Conservation (phyloP, 2,329 filamentous ascomycete genomes). For the Magnaporthales sp. region DNA sequence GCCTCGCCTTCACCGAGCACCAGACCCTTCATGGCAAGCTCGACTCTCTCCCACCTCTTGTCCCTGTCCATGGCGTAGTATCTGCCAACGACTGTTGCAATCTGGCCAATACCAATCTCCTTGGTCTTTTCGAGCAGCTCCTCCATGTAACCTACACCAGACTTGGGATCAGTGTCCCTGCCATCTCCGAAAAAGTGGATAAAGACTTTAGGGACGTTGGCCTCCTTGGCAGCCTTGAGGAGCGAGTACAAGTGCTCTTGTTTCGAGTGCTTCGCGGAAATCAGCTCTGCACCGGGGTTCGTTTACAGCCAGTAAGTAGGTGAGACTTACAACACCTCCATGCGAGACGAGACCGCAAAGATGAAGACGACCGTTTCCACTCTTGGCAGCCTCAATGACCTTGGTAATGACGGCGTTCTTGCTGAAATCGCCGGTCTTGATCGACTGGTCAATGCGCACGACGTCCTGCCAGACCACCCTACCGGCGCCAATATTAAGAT, state of each 20-base stretch:
- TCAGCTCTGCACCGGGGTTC: not conserved
- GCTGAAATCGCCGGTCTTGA: conserved; percentile 76
- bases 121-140: conserved; percentile 71
- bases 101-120: conserved; percentile 77
- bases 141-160: conserved; percentile 78
- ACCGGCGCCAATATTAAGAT: conserved; percentile 96
- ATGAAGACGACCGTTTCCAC: conserved; percentile 86
- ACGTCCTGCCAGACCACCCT: conserved; percentile 98
- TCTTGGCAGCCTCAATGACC: conserved; percentile 71
- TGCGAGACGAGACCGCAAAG: conserved; percentile 88
- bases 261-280: conserved; percentile 65
- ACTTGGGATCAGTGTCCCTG: conserved; percentile 96
- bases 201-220: conserved; percentile 81
- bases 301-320: not conserved
- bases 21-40: conserved; percentile 81
- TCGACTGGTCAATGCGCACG: conserved; percentile 87
- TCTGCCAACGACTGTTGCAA: conserved; percentile 87
- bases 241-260: conserved; percentile 87
- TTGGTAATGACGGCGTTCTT: conserved; percentile 68
- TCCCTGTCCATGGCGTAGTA: conserved; percentile 99
- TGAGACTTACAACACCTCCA: conserved; percentile 64
- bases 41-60: conserved; percentile 95
- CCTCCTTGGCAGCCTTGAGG: conserved; percentile 81
- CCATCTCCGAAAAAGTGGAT: conserved; percentile 99
- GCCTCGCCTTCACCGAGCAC: conserved; percentile 80